phyloP scores from a whole-genome alignment of 306 rosid genomes.

The Bauhinia variegata region DNA sequence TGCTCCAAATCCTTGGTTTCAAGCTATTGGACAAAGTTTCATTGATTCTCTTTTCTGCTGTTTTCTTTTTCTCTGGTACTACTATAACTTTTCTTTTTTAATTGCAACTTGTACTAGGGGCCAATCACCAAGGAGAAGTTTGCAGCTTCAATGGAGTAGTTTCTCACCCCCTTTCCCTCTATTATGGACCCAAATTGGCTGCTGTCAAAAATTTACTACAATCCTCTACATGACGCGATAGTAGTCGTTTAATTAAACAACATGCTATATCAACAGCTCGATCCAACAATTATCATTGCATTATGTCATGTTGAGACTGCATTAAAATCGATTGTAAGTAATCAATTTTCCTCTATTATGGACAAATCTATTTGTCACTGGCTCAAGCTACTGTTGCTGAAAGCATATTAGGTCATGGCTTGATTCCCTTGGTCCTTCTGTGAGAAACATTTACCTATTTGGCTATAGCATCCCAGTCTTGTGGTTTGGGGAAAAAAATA shows the following conservation, averaged over 20 bases:
- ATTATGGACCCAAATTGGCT: constrained; percentile 31
- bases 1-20: constrained; percentile 54
- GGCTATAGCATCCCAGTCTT: constrained; percentile 4
- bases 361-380: constrained; percentile 35
- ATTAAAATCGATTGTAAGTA: too few relatives aligned
- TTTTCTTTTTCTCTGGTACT: constrained; percentile 32
- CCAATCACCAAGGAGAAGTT: constrained; percentile 33
- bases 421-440: constrained; percentile 21
- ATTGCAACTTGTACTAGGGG: constrained; percentile 44
- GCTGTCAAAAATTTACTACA: too few relatives aligned
- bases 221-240: too few relatives aligned
- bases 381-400: constrained; percentile 3
- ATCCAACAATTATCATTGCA: too few relatives aligned
- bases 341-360: too few relatives aligned
- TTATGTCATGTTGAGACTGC: too few relatives aligned
- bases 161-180: constrained; percentile 31
- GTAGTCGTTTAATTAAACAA: too few relatives aligned
- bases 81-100: constrained; percentile 22
- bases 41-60: constrained; percentile 50
- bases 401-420: neutral
- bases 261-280: too few relatives aligned
- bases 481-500: neutral
- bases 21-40: constrained; percentile 51
- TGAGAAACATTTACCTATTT: neutral
- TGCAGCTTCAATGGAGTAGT: constrained; percentile 41